phyloP scores from a whole-genome alignment of 2,329 filamentous ascomycete genomes.

The Daldinia sp. region DNA sequence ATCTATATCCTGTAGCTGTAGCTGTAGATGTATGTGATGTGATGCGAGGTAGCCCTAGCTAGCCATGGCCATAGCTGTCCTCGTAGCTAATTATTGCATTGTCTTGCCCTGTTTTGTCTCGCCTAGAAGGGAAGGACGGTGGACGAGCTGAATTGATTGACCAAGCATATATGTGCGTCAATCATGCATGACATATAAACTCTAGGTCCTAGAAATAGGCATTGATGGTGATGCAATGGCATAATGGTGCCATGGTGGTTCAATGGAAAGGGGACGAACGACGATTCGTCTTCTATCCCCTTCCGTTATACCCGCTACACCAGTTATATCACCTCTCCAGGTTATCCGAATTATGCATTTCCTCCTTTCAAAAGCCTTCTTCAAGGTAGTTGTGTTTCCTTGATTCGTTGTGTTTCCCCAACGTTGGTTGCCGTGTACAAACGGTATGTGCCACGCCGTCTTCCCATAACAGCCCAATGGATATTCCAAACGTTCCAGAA shows the following conservation, averaged over 20 bases:
- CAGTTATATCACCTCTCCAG: no score
- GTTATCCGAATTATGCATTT: no score
- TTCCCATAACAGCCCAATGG: conserved; percentile 26
- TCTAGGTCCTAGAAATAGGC: no score
- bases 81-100: background rate
- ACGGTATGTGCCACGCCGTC: conserved; percentile 27
- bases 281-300: background rate
- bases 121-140: background rate
- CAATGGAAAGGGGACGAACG: background rate
- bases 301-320: background rate
- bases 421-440: conserved; percentile 32
- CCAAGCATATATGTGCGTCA: conserved; percentile 15
- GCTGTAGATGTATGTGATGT: background rate
- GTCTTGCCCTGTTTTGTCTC: background rate
- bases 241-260: background rate
- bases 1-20: background rate
- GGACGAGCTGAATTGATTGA: background rate
- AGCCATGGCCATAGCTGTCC: background rate
- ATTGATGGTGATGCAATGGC: background rate
- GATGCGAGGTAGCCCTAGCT: background rate
- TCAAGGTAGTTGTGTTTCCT: no score
- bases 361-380: no score
- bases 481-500: conserved; percentile 39
- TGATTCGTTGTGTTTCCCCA: conserved; percentile 27
- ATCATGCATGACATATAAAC: background rate